Conservation (phyloP, 495 filamentous ascomycete species). For the Neurospora sp. region DNA sequence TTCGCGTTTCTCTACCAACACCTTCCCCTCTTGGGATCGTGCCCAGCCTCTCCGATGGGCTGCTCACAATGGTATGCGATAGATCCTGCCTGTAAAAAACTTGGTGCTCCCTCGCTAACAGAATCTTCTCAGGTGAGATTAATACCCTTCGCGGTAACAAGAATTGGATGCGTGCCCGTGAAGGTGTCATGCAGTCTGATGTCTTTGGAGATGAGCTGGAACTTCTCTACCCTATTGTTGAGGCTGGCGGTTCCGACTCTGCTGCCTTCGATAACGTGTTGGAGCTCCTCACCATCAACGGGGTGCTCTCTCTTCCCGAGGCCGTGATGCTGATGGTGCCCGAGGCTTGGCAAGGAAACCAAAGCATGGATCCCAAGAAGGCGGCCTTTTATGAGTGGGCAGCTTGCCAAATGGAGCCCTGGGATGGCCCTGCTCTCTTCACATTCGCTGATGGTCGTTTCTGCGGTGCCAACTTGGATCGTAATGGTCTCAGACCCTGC, state of each 20-base stretch:
- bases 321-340: slow-evolving; percentile 99
- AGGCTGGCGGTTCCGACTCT: slow-evolving; percentile 96
- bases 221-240: slow-evolving; percentile 84
- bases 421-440: slow-evolving; percentile 97
- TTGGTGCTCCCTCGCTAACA: slow-evolving; percentile 24
- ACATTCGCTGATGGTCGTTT: slow-evolving; percentile 97
- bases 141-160: slow-evolving; percentile 98
- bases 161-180: slow-evolving; percentile 99
- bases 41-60: slow-evolving; percentile 96
- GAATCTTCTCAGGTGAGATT: slow-evolving; percentile 57
- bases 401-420: slow-evolving; percentile 98
- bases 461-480: slow-evolving; percentile 97
- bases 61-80: slow-evolving; percentile 78
- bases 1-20: slow-evolving; percentile 98
- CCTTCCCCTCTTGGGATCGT: slow-evolving; percentile 98
- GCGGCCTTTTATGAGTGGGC: slow-evolving; percentile 99
- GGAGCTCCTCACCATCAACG: slow-evolving; percentile 91
- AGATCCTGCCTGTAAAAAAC: slow-evolving; percentile 5
- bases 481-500: slow-evolving; percentile 94
- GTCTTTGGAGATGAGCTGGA: slow-evolving; percentile 93
- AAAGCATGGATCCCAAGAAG: slow-evolving; percentile 86
- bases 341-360: slow-evolving; percentile 96
- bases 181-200: slow-evolving; percentile 89
- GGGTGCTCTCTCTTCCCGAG: slow-evolving; percentile 91
- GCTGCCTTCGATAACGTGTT: slow-evolving; percentile 98